phyloP scores from a whole-genome alignment of 1,139 yeast species.

The Ashbya aceris region DNA sequence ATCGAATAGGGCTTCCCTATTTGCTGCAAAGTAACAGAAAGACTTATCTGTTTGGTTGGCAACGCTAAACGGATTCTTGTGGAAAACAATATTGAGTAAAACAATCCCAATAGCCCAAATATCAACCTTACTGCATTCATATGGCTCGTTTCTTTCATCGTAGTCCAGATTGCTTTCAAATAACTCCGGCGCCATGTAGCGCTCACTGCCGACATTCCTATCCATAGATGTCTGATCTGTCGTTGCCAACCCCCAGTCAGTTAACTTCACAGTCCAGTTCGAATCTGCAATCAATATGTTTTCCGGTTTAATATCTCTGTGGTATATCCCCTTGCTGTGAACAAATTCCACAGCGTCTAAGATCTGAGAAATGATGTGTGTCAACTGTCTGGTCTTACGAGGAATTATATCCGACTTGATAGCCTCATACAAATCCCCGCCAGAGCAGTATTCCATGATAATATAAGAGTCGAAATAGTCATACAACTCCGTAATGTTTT shows the following conservation, averaged over 20 bases:
- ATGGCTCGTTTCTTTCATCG: slow-evolving; percentile 42
- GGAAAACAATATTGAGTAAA: slow-evolving; percentile 75
- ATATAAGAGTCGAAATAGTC: slow-evolving; percentile 78
- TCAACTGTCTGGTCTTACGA: slow-evolving; percentile 59
- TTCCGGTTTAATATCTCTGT: slow-evolving; percentile 86
- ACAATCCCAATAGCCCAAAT: slow-evolving; percentile 91
- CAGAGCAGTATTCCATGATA: slow-evolving; percentile 76
- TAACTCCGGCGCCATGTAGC: slow-evolving; percentile 96
- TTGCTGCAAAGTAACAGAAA: slow-evolving; percentile 77
- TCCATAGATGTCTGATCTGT: slow-evolving; percentile 54
- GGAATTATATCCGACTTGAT: slow-evolving; percentile 79
- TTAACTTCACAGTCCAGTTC: slow-evolving; percentile 75
- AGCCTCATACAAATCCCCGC: slow-evolving; percentile 92
- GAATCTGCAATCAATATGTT: slow-evolving; percentile 57
- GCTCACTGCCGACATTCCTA: slow-evolving; percentile 86
- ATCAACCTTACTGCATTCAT: slow-evolving; percentile 83
- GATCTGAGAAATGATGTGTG: slow-evolving; percentile 68
- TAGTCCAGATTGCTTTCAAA: slow-evolving; percentile 40
- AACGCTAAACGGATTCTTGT: slow-evolving; percentile 78
- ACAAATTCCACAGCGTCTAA: slow-evolving; percentile 72
- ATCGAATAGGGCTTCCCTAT: slow-evolving; percentile 85
- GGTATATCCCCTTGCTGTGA: slow-evolving; percentile 65
- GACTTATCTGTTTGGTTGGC: slow-evolving; percentile 82
- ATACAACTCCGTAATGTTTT: slow-evolving; percentile 49
- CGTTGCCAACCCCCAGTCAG: slow-evolving; percentile 92